phyloP scores from a whole-genome alignment of 345 rosid genomes.

The Eucalyptus fibrosa region DNA sequence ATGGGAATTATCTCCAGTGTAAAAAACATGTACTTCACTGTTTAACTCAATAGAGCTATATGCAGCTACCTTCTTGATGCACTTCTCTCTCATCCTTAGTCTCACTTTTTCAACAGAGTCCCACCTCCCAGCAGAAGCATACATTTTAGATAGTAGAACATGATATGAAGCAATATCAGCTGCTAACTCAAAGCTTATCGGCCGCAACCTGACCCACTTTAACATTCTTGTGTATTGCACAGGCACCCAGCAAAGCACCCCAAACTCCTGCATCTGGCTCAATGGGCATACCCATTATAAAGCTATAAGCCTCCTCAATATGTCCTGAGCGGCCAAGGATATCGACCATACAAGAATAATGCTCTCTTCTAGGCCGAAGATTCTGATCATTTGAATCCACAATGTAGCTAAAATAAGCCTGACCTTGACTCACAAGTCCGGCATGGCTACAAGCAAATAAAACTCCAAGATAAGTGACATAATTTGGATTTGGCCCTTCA shows the following conservation, averaged over 20 bases:
- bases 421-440: not conserved
- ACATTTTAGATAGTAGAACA: conserved; percentile 38
- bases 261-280: conserved; percentile 30
- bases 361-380: conserved; percentile 27
- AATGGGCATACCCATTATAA: conserved; percentile 25
- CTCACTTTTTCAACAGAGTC: conserved; percentile 31
- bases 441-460: too few species aligned
- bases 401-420: conserved; percentile 12
- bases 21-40: conserved; percentile 33
- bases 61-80: conserved; percentile 33
- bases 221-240: conserved; percentile 25
- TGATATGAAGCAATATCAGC: conserved; percentile 32
- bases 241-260: conserved; percentile 39
- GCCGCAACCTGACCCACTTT: conserved; percentile 30
- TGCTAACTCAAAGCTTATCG: conserved; percentile 27
- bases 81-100: conserved; percentile 24
- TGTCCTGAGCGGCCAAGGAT: conserved; percentile 25
- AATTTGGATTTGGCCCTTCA: too few species aligned
- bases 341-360: conserved; percentile 39
- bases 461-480: too few species aligned
- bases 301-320: conserved; percentile 22
- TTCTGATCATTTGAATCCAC: conserved; percentile 9
- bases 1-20: conserved; percentile 48
- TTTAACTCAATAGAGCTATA: conserved; percentile 40
- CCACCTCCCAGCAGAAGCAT: conserved; percentile 37